Base-by-base conservation (phyloP, 352 stramenopile species). In the Phytophthora meadii region DNA sequence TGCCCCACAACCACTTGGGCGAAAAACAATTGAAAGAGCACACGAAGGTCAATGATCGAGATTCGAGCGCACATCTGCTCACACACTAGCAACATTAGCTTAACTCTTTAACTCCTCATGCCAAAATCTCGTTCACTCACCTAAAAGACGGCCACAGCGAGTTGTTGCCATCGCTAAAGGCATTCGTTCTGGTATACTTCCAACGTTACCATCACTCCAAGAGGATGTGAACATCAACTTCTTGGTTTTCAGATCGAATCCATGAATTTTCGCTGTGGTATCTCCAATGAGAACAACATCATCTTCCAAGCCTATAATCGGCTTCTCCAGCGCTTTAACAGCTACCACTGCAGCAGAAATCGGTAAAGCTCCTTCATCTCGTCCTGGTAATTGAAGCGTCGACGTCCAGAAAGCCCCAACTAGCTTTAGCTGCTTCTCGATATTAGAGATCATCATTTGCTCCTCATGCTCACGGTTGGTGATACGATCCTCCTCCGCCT, bases 381-480 rank as follows among this genome's bases (percentile, higher is more conserved):
- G 34, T 11, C 25, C 17, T n/a, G 54, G 36, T 2, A 86, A 17
- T 11, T 36, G 14, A 11, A 89, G 60, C 10, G 85, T 79, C 1
- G 59, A 67, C 0, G 61, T 76, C 39, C 75, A 90, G 40, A 87
- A 87, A 0, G 84, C 73, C 0, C 79, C 82, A 1, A 90, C 61
- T 0, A 82, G 77, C 25, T 61, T 61, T 15, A 91, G 44, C 36
- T 76, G 70, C 50, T 72, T 64, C 56, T 92, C 82, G 12, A 90
- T 80, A 7, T 19, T 41, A 5, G 53, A 27, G 2, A 87, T 68
- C 7, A 63, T 30, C 1, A 75, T 39, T 1, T 46, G 48, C 41
- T 93, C 84, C 0, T 68, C 52, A 2, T 47, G 28, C 36, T 92
- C 81, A 15, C 91, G 53, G 5, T 28, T 65, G 0, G 79, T 74